Evolutionary conservation across 202 grass and related monocot genomes (phyloP), one percentile per base, ranked within the genome.

Genomic region (Hordeum pubiflorum): DNA sequence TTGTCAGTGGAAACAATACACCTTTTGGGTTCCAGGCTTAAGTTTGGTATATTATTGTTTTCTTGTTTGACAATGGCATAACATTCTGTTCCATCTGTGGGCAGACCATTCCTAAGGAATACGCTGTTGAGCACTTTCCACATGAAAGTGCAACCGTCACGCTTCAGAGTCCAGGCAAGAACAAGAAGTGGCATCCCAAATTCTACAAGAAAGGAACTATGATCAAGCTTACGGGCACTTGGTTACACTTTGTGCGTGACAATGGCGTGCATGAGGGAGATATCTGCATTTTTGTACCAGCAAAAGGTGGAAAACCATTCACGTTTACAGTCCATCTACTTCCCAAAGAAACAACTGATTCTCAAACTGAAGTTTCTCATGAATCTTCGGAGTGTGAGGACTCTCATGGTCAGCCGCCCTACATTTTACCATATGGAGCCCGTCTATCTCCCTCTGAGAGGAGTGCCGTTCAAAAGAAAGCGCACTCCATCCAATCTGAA

Each of bases 261-360:
- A 90, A 83, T 58, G 44, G 61, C 41, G 18, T 90, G 69, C 55
- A 86, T 61, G 52, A 72, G 54, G 80, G 76, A 39, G 80, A 90
- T 60, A 38, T 84, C 63, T 90, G 70, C 76, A 23, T 90, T 15
- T 84, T 87, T 63, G 80, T 84, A 63, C 84, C 75, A 9, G 38
- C 66, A 60, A 83, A 82, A 63, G 81, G 37, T 54, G 50, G 50
- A n/a, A 54, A 54, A 3, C 6, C 50, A 54, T 54, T 54, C 50
- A 54, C 17, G 50, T 54, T 54, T 54, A 54, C 50, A 54, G 50
- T 54, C 50, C 50, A 54, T 54, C 50, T 54, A 54, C 50, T 54
- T 54, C 50, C 6, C 50, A 54, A 54, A 54, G 50, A 54, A 54
- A 54, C 50, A 54, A 54, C 50, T 54, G 50, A 54, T 54, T 54